Evolutionary conservation across 2,329 filamentous ascomycete genomes (phyloP).

Genomic region (Stachybotrys chartarum): DNA sequence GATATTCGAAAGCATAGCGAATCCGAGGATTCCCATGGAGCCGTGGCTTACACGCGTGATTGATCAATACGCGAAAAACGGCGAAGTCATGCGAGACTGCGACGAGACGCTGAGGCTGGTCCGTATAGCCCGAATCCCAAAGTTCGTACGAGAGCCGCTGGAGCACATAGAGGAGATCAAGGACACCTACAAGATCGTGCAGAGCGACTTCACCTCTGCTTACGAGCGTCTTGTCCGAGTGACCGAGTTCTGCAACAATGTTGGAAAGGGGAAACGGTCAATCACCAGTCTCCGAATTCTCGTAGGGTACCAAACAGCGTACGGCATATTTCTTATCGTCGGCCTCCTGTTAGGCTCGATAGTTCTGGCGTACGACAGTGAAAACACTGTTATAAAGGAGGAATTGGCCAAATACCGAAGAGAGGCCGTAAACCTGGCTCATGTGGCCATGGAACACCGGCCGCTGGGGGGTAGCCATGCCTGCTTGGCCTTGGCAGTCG

Average conservation of each 20-base stretch:
- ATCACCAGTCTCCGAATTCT: slow-evolving; percentile 1
- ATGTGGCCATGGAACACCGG: slow-evolving; percentile 10
- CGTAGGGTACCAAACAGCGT: slow-evolving; percentile 7
- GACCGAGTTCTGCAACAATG: neutral
- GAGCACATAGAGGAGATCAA: slow-evolving; percentile 9
- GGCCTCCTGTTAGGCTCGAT: slow-evolving; percentile 15
- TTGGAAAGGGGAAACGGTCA: neutral
- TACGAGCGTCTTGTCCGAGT: neutral
- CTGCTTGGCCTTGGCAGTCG: slow-evolving; percentile 15
- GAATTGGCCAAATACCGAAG: slow-evolving; percentile 11
- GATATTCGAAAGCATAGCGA: slow-evolving; percentile 24
- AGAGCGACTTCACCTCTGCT: slow-evolving; percentile 4
- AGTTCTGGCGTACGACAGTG: slow-evolving; percentile 11
- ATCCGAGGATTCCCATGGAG: slow-evolving; percentile 14
- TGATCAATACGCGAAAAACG: slow-evolving; percentile 4
- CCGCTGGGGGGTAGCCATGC: slow-evolving; percentile 20
- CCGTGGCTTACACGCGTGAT: slow-evolving; percentile 11
- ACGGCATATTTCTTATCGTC: slow-evolving; percentile 11
- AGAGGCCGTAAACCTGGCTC: slow-evolving; percentile 15
- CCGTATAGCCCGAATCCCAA: slow-evolving; percentile 10
- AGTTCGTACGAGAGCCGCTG: slow-evolving; percentile 10
- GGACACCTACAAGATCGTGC: slow-evolving; percentile 9
- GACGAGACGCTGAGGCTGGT: neutral
- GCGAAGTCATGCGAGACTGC: neutral
- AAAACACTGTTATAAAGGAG: slow-evolving; percentile 5